Base-by-base conservation (phyloP, 345 rosid genomes). In the Aquilaria sinensis region DNA sequence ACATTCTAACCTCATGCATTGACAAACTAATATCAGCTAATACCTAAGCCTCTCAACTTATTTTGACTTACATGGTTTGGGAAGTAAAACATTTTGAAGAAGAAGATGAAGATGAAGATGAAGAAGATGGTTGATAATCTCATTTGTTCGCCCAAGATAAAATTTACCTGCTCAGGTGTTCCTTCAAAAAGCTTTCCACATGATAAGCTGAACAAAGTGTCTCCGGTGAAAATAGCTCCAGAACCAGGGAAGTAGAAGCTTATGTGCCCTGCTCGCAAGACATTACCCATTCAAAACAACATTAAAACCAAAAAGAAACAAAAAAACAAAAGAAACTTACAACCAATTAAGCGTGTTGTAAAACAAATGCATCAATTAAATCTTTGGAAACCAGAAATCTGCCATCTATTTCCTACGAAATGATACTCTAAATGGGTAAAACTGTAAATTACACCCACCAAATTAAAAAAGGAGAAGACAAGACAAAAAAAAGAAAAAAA, bases 171-270 rank as follows among this genome's bases (percentile, higher is more conserved):
- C 72, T 81, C 87, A 12, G 92, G 95, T 33, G 84, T 83, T 70
- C 97, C 99, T 77, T 94, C 99, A 56, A 89, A 83, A 69, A 90
- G 87, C 76, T 81, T 90, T 75, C 99, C 99, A 71, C 99, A 94
- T 1, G 97, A 88, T 80, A 94, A 82, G 88, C 99, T 94, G 75
- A 88, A 85, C 74, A 94, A 73, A 33, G 95, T 80, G 77, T 94
- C 96, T 70, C 99, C 99, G 5, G 96, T 83, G 73, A 90, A 94
- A 69, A 94, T 79, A 13, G 85, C 85, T 46, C 89, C 89, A 41
- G 99, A 82, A 69, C 89, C 83, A 29, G 95, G 96, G 71, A 94
- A 94, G 82, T 90, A 82, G 81, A 90, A 90, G 78, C 99, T 94
- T 61, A 94, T 78, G 63, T 94, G 99, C 55, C 99, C 99, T 94